phyloP scores from a whole-genome alignment of 1,284 basidiomycete species.

The Malassezia furfur region DNA sequence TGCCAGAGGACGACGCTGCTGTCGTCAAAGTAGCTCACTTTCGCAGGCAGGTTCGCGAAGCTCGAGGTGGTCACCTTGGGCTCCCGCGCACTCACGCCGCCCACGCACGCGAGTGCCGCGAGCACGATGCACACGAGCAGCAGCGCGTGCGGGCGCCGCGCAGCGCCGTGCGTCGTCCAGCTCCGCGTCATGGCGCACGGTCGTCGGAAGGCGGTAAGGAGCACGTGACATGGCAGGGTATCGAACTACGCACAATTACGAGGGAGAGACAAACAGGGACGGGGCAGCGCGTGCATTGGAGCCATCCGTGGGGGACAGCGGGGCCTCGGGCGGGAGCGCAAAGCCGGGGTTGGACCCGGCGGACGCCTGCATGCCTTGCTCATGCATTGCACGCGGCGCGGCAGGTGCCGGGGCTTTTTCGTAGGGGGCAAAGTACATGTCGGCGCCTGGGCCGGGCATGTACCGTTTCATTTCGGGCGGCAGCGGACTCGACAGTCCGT shows the following conservation, averaged over 20 bases:
- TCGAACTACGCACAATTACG: not conserved
- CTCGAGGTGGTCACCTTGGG: constrained; percentile 50
- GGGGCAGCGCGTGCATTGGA: not conserved
- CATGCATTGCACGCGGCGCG: too few species aligned
- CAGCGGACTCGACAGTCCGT: not conserved
- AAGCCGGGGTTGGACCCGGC: too few species aligned
- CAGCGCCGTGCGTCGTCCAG: not conserved
- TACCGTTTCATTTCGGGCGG: not conserved
- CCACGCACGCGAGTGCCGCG: not conserved
- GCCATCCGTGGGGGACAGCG: not conserved
- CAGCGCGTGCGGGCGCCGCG: not conserved
- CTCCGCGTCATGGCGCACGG: constrained; percentile 1
- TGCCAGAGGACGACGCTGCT: constrained; percentile 72
- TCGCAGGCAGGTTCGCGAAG: constrained; percentile 62
- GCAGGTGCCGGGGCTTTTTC: not conserved
- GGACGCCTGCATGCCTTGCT: too few species aligned
- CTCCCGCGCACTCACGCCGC: not conserved
- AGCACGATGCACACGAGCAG: not conserved
- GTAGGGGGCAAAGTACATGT: not conserved
- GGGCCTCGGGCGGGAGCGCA: not conserved
- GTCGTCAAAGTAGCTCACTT: constrained; percentile 86
- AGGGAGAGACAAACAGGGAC: not conserved
- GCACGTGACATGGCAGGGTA: constrained; percentile 1
- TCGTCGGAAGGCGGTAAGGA: not conserved
- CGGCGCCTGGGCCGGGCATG: not conserved